Base-by-base conservation (phyloP, 1,139 yeast species). In the Debaryomyces singareniensis region DNA sequence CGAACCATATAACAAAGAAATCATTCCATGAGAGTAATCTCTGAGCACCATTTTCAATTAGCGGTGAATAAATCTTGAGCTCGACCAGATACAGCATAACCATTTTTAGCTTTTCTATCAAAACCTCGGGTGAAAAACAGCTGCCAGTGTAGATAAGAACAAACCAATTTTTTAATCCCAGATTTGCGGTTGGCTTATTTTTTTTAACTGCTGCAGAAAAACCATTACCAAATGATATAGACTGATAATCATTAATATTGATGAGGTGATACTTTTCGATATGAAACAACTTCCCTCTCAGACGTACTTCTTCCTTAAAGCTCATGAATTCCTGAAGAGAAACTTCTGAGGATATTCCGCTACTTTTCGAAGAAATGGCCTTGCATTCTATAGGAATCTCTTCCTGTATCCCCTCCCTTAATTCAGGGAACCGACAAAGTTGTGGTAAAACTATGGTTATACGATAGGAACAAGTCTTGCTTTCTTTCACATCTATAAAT, bases 381-480 rank as follows among this genome's bases (percentile, higher is more conserved):
- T 58, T 59, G 44, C 83, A 76, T 4, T 45, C 54, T 11, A 75
- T 57, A 25, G 65, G 64, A 13, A 56, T 45, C 13, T 63, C 68
- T 15, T 57, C 61, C 5, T 42, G 32, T 11, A 45, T 46, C n/a
- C 52, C 54, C 0, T 73, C 71, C 15, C 47, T 44, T 40, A 81
- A 76, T 24, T 70, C 65, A 4, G 61, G 63, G 28, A 72, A 55
- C 10, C 49, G 44, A 50, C 96, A 87, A 14, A 85, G 56, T 5
- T 61, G 58, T 0, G 83, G 79, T 1, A 80, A 61, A 27, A 68
- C 65, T 2, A 86, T 55, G n/a, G 63, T 63, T 51, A 80, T 67
- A 40, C 69, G 68, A 45, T 86, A 86, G 28, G 74, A 75, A 51
- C 96, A 87, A 0, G 91, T 80, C 37, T 69, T 71, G 30, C 74